A percentile compares a stretch with the other conserved stretches of the same genome.
These are phyloP conservation scores for Phytophthora pinifolia DNA, from an alignment of 352 stramenopile genomes.

Conservation along the genomic window DNA sequence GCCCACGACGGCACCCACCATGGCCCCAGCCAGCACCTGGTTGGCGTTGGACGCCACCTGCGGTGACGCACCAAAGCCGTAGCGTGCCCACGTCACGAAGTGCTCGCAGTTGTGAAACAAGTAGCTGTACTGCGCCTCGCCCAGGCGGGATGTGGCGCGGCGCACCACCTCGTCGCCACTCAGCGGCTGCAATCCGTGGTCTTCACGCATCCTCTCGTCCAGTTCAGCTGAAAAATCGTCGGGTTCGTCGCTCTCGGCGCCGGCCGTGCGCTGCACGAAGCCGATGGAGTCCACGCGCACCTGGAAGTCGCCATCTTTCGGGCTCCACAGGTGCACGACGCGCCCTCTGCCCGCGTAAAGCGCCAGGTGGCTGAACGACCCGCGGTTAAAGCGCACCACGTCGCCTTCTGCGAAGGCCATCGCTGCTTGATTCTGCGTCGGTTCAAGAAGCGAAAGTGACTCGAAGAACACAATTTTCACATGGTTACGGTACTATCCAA, in stretches of 20 bases:
- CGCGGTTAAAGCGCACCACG: slow-evolving; percentile 67
- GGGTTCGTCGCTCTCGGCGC: slow-evolving; percentile 13
- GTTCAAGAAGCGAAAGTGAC: slow-evolving; percentile 7
- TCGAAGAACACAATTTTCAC: background rate
- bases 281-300: slow-evolving; percentile 68
- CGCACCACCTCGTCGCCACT: slow-evolving; percentile 40
- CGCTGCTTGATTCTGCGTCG: background rate
- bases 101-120: slow-evolving; percentile 73
- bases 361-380: slow-evolving; percentile 62
- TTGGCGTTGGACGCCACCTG: slow-evolving; percentile 58
- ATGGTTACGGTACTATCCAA: too few relatives aligned
- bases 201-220: slow-evolving; percentile 49
- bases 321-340: slow-evolving; percentile 71
- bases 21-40: slow-evolving; percentile 58
- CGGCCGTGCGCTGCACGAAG: slow-evolving; percentile 27
- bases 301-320: slow-evolving; percentile 39
- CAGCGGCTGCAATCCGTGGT: slow-evolving; percentile 47
- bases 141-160: slow-evolving; percentile 49
- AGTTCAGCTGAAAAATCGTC: slow-evolving; percentile 46
- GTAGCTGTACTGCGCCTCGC: slow-evolving; percentile 54
- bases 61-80: slow-evolving; percentile 54
- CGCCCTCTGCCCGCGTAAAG: slow-evolving; percentile 47
- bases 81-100: slow-evolving; percentile 76
- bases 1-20: slow-evolving; percentile 59
- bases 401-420: slow-evolving; percentile 40